Percentiles rank a stretch among this genome's conserved stretches.
Conservation (phyloP, 2,329 filamentous ascomycete species). For the Cladosporium colombiae region DNA sequence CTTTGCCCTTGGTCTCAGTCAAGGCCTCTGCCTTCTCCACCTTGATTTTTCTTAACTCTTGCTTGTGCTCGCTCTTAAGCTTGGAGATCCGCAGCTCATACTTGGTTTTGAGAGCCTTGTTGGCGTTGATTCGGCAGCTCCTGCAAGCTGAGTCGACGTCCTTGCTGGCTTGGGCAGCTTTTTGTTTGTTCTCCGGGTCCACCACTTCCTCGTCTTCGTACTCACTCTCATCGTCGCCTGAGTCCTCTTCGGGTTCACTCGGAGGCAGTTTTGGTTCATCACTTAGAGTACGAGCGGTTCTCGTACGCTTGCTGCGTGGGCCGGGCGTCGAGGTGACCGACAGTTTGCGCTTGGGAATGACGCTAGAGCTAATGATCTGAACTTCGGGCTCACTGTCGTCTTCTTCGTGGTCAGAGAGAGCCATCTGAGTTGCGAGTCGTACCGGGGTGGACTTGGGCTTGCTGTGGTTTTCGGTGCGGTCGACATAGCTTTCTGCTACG, state of each 20-base stretch:
- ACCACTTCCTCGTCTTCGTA: background rate
- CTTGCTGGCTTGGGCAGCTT: background rate
- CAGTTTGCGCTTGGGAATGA: slow-evolving; percentile 1
- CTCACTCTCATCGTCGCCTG: background rate
- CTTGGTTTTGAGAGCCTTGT: background rate
- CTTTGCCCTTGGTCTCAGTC: background rate
- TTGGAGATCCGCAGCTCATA: background rate
- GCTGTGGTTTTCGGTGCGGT: background rate
- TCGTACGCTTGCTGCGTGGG: background rate
- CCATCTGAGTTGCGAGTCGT: background rate
- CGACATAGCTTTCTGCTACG: background rate
- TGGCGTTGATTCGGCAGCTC: background rate
- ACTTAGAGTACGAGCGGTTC: background rate
- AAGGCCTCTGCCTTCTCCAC: background rate
- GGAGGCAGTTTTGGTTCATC: background rate
- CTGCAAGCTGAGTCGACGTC: background rate
- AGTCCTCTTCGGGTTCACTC: background rate
- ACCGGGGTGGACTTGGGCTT: background rate
- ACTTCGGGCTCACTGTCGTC: background rate
- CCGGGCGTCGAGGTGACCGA: background rate
- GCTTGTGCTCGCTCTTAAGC: background rate
- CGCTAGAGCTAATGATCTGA: background rate
- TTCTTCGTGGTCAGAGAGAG: background rate
- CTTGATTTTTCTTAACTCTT: background rate
- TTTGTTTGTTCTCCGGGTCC: background rate